A percentile compares a stretch with the other conserved stretches of the same genome.
These are phyloP conservation scores for Mycena venus DNA, from an alignment of 768 basidiomycete genomes.

Conservation along the genomic window DNA sequence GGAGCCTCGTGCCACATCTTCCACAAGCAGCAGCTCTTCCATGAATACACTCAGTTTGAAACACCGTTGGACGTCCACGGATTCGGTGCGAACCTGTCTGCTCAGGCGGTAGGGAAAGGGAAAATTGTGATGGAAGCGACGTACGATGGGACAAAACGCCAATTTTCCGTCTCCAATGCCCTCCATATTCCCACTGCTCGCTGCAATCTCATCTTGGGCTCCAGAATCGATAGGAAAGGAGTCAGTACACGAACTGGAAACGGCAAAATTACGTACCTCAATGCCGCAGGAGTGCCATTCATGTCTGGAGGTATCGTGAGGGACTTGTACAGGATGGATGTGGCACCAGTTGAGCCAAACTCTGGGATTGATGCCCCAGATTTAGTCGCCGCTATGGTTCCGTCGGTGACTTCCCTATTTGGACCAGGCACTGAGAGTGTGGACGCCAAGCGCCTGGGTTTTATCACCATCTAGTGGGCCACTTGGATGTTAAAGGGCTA, in stretches of 20 bases:
- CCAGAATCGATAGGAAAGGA: constrained; percentile 24
- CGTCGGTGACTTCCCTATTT: constrained; percentile 7
- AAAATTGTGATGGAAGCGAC: constrained; percentile 3
- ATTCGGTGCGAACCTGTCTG: constrained; percentile 12
- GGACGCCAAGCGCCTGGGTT: neutral
- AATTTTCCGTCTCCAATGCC: constrained; percentile 17
- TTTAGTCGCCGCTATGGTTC: constrained; percentile 16
- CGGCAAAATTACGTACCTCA: constrained; percentile 16
- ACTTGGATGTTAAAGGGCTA: constrained; percentile 34
- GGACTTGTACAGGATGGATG: constrained; percentile 27
- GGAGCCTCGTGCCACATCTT: constrained; percentile 31
- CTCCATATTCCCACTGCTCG: constrained; percentile 19
- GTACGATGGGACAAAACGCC: neutral
- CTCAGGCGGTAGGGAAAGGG: constrained; percentile 24
- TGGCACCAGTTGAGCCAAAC: neutral
- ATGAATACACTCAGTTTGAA: constrained; percentile 15
- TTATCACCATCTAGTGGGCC: no score
- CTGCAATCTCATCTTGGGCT: constrained; percentile 30
- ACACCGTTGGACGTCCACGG: constrained; percentile 11
- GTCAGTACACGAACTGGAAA: constrained; percentile 16
- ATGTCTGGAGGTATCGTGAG: neutral
- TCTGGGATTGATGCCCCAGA: neutral
- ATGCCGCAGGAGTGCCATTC: constrained; percentile 3
- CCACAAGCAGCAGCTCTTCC: constrained; percentile 7
- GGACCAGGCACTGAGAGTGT: constrained; percentile 5